phyloP scores from a whole-genome alignment of 805 yeast species.

The Candida awuae region DNA sequence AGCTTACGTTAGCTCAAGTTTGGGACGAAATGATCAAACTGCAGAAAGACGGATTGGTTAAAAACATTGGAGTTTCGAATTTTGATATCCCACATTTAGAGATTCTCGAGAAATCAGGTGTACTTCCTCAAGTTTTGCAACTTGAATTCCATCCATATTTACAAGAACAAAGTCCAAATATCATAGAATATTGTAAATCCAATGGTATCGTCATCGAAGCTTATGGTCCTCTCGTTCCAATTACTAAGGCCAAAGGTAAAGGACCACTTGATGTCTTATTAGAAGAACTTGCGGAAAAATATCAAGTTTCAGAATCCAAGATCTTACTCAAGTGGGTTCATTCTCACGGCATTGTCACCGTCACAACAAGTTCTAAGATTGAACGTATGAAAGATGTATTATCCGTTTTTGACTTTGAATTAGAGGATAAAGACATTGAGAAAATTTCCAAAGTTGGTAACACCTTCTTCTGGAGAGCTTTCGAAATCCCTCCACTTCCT shows the following conservation, averaged over 20 bases:
- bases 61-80: slow-evolving; percentile 42
- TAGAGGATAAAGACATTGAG: slow-evolving; percentile 26
- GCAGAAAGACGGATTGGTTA: slow-evolving; percentile 46
- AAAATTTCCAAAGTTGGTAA: slow-evolving; percentile 23
- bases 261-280: slow-evolving; percentile 30
- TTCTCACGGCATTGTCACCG: slow-evolving; percentile 36
- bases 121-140: slow-evolving; percentile 52
- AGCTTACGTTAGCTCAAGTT: slow-evolving; percentile 35
- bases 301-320: slow-evolving; percentile 32
- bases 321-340: slow-evolving; percentile 39
- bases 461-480: slow-evolving; percentile 20
- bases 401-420: slow-evolving; percentile 28
- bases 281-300: slow-evolving; percentile 27
- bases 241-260: slow-evolving; percentile 26
- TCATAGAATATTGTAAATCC: slow-evolving; percentile 30
- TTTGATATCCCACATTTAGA: slow-evolving; percentile 41
- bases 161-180: slow-evolving; percentile 52
- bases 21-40: slow-evolving; percentile 42
- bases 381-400: slow-evolving; percentile 33
- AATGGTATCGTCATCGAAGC: slow-evolving; percentile 35
- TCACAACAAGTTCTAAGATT: slow-evolving; percentile 38
- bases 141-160: slow-evolving; percentile 59
- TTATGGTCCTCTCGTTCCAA: slow-evolving; percentile 39
- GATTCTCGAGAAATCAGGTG: slow-evolving; percentile 31
- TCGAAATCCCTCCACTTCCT: slow-evolving; percentile 16